phyloP scores from a whole-genome alignment of 2,329 filamentous ascomycete genomes.

The Ceratocystis harringtonii region DNA sequence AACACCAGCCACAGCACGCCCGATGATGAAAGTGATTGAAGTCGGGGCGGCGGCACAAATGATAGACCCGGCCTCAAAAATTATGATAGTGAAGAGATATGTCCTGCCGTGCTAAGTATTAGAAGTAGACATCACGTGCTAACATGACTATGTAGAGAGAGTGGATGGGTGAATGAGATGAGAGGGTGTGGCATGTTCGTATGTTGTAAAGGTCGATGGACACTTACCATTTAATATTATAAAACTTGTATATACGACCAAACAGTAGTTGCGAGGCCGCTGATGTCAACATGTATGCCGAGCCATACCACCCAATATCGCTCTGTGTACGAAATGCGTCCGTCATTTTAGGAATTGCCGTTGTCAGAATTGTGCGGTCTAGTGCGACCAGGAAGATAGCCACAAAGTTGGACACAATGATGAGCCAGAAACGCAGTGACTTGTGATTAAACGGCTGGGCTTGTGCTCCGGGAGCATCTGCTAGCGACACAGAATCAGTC shows the following conservation, averaged over 20 bases:
- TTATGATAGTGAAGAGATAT: conserved; percentile 33
- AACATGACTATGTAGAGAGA: no score
- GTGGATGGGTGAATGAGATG: no score
- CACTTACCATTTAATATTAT: conserved; percentile 32
- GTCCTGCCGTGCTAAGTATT: conserved; percentile 20
- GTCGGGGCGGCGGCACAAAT: conserved; percentile 40
- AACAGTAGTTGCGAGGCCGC: conserved; percentile 38
- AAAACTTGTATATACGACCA: conserved; percentile 37
- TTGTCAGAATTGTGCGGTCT: conserved; percentile 38
- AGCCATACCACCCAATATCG: conserved; percentile 47
- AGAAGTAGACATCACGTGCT: no score
- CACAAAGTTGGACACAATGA: conserved; percentile 38
- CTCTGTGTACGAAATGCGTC: conserved; percentile 38
- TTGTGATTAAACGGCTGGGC: conserved; percentile 34
- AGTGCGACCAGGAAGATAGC: conserved; percentile 44
- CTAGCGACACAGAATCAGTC: neutral
- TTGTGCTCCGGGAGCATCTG: neutral
- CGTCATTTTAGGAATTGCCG: conserved; percentile 37
- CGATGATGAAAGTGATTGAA: conserved; percentile 39
- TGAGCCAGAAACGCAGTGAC: conserved; percentile 40
- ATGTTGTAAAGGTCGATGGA: no score
- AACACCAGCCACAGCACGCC: conserved; percentile 41
- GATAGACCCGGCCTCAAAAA: conserved; percentile 41
- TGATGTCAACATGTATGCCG: conserved; percentile 44
- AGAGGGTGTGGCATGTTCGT: no score